phyloP scores from a whole-genome alignment of 495 filamentous ascomycete genomes.

The Pyrenopolyporus hunteri region DNA sequence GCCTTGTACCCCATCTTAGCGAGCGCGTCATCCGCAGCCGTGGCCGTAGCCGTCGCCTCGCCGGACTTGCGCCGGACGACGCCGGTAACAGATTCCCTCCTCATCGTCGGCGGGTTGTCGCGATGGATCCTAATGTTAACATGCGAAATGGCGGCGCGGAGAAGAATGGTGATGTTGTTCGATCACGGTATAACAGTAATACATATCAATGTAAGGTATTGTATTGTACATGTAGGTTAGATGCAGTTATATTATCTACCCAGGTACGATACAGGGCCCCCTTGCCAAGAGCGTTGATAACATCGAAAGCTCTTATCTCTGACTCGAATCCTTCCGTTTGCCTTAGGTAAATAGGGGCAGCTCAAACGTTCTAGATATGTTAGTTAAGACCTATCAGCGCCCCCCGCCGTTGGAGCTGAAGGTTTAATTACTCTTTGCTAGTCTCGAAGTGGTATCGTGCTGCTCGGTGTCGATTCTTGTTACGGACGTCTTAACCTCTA shows the following conservation, averaged over 20 bases:
- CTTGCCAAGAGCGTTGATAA: conserved; percentile 23
- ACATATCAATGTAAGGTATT: too few species aligned
- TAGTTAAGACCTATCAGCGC: conserved; percentile 12
- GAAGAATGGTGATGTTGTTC: neutral
- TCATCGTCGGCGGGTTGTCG: conserved; percentile 9
- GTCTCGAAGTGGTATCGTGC: conserved; percentile 22
- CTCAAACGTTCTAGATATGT: conserved; percentile 9
- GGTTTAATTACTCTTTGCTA: conserved; percentile 16
- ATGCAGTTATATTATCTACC: too few species aligned
- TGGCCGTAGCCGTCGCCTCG: conserved; percentile 26
- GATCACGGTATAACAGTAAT: too few species aligned
- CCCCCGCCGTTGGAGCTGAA: conserved; percentile 11
- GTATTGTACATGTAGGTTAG: too few species aligned
- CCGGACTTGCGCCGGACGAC: conserved; percentile 19
- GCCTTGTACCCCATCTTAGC: conserved; percentile 70
- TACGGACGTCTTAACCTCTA: too few species aligned
- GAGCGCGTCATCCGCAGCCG: conserved; percentile 56
- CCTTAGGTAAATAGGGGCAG: neutral
- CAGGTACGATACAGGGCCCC: conserved; percentile 6
- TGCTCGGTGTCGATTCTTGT: conserved; percentile 4
- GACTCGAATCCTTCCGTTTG: conserved; percentile 11
- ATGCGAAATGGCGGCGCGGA: neutral
- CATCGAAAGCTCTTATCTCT: conserved; percentile 22
- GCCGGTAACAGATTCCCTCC: conserved; percentile 26
- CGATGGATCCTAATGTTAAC: neutral